These are phyloP conservation scores for Blastobotrys malaysiensis DNA, from an alignment of 1,139 yeast genomes.

Conservation along the genomic window DNA sequence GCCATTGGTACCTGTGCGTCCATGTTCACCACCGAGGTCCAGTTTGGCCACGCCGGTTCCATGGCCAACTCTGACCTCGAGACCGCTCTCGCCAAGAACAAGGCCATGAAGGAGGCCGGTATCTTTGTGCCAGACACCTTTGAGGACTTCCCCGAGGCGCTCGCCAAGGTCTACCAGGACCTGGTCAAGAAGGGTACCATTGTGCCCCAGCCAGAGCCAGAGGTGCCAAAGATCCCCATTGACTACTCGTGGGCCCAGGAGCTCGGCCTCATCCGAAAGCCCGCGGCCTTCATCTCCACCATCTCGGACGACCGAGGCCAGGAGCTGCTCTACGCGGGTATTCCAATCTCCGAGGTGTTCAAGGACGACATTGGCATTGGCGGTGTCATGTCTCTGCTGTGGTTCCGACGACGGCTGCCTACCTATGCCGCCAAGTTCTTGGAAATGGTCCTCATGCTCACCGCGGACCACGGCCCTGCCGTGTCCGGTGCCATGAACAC, in stretches of 20 bases:
- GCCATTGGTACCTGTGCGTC: constrained; percentile 46
- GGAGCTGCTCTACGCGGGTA: constrained; percentile 43
- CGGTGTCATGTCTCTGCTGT: constrained; percentile 44
- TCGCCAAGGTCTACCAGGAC: constrained; percentile 35
- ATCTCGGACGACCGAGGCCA: constrained; percentile 46
- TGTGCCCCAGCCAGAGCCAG: constrained; percentile 39
- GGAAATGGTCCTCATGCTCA: constrained; percentile 45
- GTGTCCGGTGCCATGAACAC: constrained; percentile 47
- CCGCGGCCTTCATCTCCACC: constrained; percentile 44
- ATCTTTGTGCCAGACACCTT: constrained; percentile 42
- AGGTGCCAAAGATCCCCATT: constrained; percentile 44
- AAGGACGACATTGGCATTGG: constrained; percentile 45
- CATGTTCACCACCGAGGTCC: constrained; percentile 46
- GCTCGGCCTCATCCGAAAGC: constrained; percentile 43
- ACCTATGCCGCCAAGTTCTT: constrained; percentile 42
- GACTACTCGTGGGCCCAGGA: constrained; percentile 47
- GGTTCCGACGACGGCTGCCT: constrained; percentile 44
- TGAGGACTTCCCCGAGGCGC: constrained; percentile 42
- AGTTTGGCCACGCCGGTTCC: constrained; percentile 46
- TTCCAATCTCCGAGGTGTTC: constrained; percentile 44
- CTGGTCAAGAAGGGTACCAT: constrained; percentile 37
- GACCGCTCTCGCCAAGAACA: constrained; percentile 42
- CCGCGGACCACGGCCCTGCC: constrained; percentile 47
- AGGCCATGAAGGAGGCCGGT: constrained; percentile 44
- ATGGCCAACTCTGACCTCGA: constrained; percentile 44